Conservation (phyloP, 192 early-diverging fungal species). For the Linnemannia elongata region DNA sequence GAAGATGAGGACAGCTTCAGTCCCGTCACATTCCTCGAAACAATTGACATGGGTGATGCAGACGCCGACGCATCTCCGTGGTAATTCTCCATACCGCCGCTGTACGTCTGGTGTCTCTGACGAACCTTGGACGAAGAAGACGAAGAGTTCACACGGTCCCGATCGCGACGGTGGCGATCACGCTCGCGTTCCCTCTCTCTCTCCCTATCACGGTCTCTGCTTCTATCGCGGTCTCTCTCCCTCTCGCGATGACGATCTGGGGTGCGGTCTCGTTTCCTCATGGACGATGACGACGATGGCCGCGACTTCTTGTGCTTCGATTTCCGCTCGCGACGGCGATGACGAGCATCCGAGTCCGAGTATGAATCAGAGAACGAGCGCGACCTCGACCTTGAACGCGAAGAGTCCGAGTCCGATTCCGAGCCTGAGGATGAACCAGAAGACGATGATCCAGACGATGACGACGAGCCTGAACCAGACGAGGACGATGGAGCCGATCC, state of each 20-base stretch:
- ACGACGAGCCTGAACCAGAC: slow-evolving; percentile 20
- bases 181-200: slow-evolving; percentile 12
- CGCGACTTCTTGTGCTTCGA: neutral
- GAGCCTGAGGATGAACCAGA: slow-evolving; percentile 26
- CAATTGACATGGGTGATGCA: slow-evolving; percentile 46
- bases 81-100: slow-evolving; percentile 15
- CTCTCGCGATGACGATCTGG: slow-evolving; percentile 26
- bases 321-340: slow-evolving; percentile 17
- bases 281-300: slow-evolving; percentile 15
- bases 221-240: neutral
- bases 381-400: neutral
- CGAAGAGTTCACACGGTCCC: slow-evolving; percentile 6
- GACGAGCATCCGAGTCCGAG: slow-evolving; percentile 23
- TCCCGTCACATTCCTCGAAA: slow-evolving; percentile 37
- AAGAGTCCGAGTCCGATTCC: slow-evolving; percentile 14
- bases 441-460: neutral
- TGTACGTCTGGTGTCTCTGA: slow-evolving; percentile 15
- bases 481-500: slow-evolving; percentile 22
- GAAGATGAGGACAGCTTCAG: slow-evolving; percentile 33
- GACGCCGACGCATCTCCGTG: slow-evolving; percentile 28
- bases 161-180: slow-evolving; percentile 8
- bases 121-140: slow-evolving; percentile 17
- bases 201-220: slow-evolving; percentile 2
- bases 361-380: slow-evolving; percentile 51
- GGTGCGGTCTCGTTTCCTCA: slow-evolving; percentile 29